phyloP scores from a whole-genome alignment of 805 yeast species.

The Saturnispora mendoncae region DNA sequence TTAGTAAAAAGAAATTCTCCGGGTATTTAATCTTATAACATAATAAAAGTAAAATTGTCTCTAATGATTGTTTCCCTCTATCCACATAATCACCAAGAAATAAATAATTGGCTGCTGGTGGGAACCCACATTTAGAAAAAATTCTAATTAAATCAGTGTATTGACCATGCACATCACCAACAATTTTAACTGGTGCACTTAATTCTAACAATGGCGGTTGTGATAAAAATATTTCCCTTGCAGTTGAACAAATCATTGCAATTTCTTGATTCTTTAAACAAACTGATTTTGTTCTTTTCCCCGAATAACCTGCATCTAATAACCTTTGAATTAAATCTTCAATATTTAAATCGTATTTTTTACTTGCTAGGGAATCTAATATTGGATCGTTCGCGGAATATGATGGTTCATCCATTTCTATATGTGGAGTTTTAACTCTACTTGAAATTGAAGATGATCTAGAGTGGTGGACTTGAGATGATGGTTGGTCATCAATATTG shows the following conservation, averaged over 20 bases:
- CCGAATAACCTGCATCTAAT: conserved; percentile 92
- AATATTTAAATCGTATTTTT: conserved; percentile 36
- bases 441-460: conserved; percentile 8
- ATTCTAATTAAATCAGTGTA: conserved; percentile 84
- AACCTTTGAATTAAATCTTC: conserved; percentile 87
- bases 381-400: neutral
- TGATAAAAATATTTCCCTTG: conserved; percentile 79
- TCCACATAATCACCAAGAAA: conserved; percentile 97
- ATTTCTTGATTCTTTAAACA: conserved; percentile 89
- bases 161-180: conserved; percentile 96
- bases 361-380: neutral
- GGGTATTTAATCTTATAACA: conserved; percentile 96
- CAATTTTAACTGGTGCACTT: conserved; percentile 78
- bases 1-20: conserved; percentile 81
- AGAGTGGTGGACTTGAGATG: conserved; percentile 8
- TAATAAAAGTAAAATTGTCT: conserved; percentile 76
- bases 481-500: conserved; percentile 8
- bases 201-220: conserved; percentile 88
- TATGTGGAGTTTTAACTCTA: conserved; percentile 12
- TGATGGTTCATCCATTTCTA: conserved; percentile 3
- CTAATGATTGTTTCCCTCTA: conserved; percentile 92
- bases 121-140: conserved; percentile 94
- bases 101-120: conserved; percentile 86
- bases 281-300: conserved; percentile 82
- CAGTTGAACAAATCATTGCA: conserved; percentile 73